A percentile compares a stretch with the other conserved stretches of the same genome.
phyloP scores from a whole-genome alignment of 352 stramenopile species.

The Phytophthora colocasiae region DNA sequence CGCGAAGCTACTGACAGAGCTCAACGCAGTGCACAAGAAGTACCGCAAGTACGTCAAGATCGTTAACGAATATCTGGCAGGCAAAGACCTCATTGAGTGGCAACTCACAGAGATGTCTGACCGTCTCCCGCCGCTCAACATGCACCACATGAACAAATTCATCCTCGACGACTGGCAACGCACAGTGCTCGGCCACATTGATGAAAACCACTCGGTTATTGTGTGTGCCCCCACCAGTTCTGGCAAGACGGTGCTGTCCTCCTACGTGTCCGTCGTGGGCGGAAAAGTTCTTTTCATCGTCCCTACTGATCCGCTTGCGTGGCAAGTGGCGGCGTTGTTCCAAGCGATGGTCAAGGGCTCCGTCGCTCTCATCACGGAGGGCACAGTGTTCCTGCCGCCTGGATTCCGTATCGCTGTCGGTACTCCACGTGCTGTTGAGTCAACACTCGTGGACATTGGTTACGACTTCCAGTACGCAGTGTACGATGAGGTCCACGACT shows the following conservation, averaged over 20 bases:
- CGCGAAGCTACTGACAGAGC: constrained; percentile 63
- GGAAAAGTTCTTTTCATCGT: constrained; percentile 91
- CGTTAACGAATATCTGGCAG: constrained; percentile 72
- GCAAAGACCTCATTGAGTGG: constrained; percentile 85
- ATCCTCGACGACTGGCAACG: constrained; percentile 98
- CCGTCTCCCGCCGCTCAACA: constrained; percentile 84
- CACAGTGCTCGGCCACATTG: constrained; percentile 94
- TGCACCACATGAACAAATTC: constrained; percentile 93
- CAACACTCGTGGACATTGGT: constrained; percentile 88
- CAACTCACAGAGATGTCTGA: constrained; percentile 90
- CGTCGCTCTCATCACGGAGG: constrained; percentile 96
- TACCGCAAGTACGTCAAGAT: constrained; percentile 90
- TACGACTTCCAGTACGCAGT: constrained; percentile 98
- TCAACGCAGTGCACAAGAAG: constrained; percentile 86
- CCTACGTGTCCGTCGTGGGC: constrained; percentile 83
- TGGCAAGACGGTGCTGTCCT: constrained; percentile 96
- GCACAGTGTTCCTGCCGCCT: constrained; percentile 81
- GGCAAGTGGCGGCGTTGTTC: constrained; percentile 99
- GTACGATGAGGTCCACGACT: constrained; percentile 98
- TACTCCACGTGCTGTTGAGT: constrained; percentile 96
- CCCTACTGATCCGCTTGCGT: constrained; percentile 97
- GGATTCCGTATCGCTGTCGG: constrained; percentile 95
- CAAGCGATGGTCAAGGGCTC: constrained; percentile 97
- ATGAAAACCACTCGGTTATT: constrained; percentile 96
- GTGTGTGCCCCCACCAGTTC: constrained; percentile 98